These are phyloP conservation scores for Lenwebbia sp. DNA, from an alignment of 345 rosid species.

Conservation along the genomic window DNA sequence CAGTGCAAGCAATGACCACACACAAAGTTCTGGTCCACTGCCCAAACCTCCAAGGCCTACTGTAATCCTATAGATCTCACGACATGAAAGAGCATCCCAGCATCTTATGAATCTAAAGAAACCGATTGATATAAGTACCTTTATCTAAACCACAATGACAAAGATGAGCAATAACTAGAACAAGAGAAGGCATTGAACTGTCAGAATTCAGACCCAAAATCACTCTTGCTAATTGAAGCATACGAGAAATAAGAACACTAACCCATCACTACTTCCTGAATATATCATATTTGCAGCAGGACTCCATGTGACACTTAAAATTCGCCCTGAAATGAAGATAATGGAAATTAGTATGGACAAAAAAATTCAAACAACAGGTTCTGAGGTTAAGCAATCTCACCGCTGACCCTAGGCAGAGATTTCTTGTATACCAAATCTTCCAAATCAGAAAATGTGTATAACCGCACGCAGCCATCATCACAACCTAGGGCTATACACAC, in stretches of 20 bases:
- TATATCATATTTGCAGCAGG: slow-evolving; percentile 47
- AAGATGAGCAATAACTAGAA: background rate
- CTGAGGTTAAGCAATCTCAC: slow-evolving; percentile 47
- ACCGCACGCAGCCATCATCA: slow-evolving; percentile 80
- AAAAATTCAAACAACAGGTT: background rate
- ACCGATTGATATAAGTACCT: background rate
- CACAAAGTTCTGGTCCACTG: slow-evolving; percentile 52
- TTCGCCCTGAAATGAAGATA: slow-evolving; percentile 46
- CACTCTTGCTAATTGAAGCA: background rate
- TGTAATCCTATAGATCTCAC: slow-evolving; percentile 75
- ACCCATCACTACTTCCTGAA: slow-evolving; percentile 96
- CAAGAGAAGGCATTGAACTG: background rate
- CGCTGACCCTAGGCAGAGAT: slow-evolving; percentile 89
- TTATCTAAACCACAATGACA: background rate
- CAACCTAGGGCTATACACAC: slow-evolving; percentile 58
- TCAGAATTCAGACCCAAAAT: background rate
- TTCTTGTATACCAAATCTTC: slow-evolving; percentile 49
- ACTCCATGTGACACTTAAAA: slow-evolving; percentile 71
- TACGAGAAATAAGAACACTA: slow-evolving; percentile 8
- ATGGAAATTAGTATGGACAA: background rate
- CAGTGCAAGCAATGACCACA: slow-evolving; percentile 81
- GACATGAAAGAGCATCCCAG: slow-evolving; percentile 63
- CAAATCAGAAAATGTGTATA: slow-evolving; percentile 42
- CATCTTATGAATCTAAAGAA: slow-evolving; percentile 77
- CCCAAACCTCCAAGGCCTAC: slow-evolving; percentile 77